Evolutionary conservation across 2,329 filamentous ascomycete species (phyloP).

Genomic region (Fusarium sambucinum): DNA sequence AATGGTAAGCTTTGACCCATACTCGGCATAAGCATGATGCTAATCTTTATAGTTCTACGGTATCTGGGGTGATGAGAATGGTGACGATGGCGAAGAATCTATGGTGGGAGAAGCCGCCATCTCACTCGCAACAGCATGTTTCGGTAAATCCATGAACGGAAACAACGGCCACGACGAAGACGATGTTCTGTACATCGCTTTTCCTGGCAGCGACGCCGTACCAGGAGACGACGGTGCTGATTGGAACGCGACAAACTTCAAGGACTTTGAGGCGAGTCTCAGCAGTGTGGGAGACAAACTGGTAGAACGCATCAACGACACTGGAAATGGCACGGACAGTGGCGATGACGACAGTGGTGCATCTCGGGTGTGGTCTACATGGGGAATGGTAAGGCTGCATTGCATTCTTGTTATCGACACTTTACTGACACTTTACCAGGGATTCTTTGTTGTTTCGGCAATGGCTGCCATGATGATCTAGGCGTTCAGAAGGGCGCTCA

Average conservation of each 20-base stretch:
- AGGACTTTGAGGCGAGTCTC: constrained; percentile 67
- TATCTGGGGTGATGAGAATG: constrained; percentile 72
- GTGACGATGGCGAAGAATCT: constrained; percentile 60
- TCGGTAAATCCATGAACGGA: constrained; percentile 64
- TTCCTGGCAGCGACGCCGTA: constrained; percentile 67
- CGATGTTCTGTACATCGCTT: constrained; percentile 73
- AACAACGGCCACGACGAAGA: constrained; percentile 66
- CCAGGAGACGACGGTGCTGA: constrained; percentile 65
- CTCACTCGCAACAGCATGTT: constrained; percentile 69
- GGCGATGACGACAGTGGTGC: constrained; percentile 11
- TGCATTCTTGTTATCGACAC: neutral
- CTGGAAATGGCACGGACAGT: neutral
- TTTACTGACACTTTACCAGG: constrained; percentile 37
- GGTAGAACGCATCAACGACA: constrained; percentile 53
- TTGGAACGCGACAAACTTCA: constrained; percentile 64
- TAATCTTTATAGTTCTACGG: constrained; percentile 62
- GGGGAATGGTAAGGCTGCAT: constrained; percentile 7
- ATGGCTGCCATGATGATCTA: constrained; percentile 45
- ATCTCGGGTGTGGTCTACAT: constrained; percentile 16
- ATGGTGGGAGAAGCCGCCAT: constrained; percentile 69
- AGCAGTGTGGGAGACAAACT: constrained; percentile 63
- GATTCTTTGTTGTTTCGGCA: constrained; percentile 36
- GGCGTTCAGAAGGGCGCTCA: constrained; percentile 27
- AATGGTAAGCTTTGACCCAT: constrained; percentile 50
- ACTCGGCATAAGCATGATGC: accelerated